Percentiles rank a stretch among this genome's conserved stretches.
These are phyloP conservation scores for Suhomyces emberorum DNA, from an alignment of 805 yeast genomes.

Conservation along the genomic window DNA sequence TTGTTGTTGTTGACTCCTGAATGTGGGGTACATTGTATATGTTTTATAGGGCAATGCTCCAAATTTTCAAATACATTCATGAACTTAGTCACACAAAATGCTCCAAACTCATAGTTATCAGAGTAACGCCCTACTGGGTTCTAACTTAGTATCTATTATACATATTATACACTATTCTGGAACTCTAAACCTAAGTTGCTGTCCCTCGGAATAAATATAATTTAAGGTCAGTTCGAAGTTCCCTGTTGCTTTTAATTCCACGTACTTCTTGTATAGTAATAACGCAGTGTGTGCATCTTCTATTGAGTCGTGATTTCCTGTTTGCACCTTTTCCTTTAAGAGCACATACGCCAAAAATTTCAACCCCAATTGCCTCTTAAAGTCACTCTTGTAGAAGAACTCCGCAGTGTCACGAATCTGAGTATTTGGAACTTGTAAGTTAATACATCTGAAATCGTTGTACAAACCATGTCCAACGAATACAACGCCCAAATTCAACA, in stretches of 20 bases:
- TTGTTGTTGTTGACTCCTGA: too few relatives aligned
- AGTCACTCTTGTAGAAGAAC: slow-evolving; percentile 68
- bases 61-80: too few relatives aligned
- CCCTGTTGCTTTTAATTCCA: slow-evolving; percentile 56
- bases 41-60: too few relatives aligned
- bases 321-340: slow-evolving; percentile 74
- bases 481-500: slow-evolving; percentile 82
- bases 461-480: slow-evolving; percentile 94
- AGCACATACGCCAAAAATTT: slow-evolving; percentile 83
- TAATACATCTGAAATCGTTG: slow-evolving; percentile 91
- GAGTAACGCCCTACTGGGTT: too few relatives aligned
- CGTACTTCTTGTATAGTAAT: slow-evolving; percentile 66
- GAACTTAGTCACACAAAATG: too few relatives aligned
- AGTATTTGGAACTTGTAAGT: slow-evolving; percentile 76
- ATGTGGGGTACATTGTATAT: too few relatives aligned
- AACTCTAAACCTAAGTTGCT: slow-evolving; percentile 48
- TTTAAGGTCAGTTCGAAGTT: slow-evolving; percentile 60
- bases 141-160: too few relatives aligned
- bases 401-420: slow-evolving; percentile 91
- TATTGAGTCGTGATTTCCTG: slow-evolving; percentile 93
- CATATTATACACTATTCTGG: slow-evolving; percentile 32
- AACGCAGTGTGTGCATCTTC: slow-evolving; percentile 94
- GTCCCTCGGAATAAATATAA: slow-evolving; percentile 70
- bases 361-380: slow-evolving; percentile 75
- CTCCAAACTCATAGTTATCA: too few relatives aligned